Base-by-base conservation (phyloP, 352 stramenopile genomes). In the Pythium guiyangense region DNA sequence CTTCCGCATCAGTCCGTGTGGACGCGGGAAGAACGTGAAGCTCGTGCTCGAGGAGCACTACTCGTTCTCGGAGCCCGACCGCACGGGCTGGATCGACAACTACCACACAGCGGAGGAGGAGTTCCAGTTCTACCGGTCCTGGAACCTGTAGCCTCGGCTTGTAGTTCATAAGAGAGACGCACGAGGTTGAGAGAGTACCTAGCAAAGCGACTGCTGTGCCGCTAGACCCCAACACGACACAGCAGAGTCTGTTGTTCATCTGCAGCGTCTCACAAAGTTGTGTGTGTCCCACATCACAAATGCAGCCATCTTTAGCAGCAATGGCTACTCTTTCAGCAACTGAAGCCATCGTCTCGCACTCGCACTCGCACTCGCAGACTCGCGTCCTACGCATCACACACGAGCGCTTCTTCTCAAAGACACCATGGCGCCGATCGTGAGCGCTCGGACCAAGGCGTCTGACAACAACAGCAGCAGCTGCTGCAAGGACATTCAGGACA, bases 71-170 rank as follows among this genome's bases (percentile, higher is more conserved):
- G 78, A 88, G 60, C 79, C 76, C 1, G 64, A 87, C 39, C 73
- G 82, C 42, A 86, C 69, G 3, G 77, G 75, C 26, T 88, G 76
- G 75, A 57, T 86, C 45, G 76, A 82, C 61, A 60, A 86, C 48
- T 92, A 84, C 59, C 77, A 92, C 49, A 90, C 79, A 25, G 60
- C 65, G 39, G 71, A 88, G 6, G 83, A 93, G 34, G 77, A 87
- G 57, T 89, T 93, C 66, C 74, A 84, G 44, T 93, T 78, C 66
- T 86, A 88, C 51, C 74, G 79, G 25, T 82, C 72, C 27, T 86
- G 79, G 80, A 69, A 81, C 49, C 54, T 90, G 15, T 88, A 68
- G 22, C 22, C 22, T 22, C 22, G 22, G 22, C 22, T 22, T 22
- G 22, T 22, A 22, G 22, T 22, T 22, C 22, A 22, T 22, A 22